Evolutionary conservation across 768 basidiomycete genomes (phyloP).

Genomic region (Podaxis rugospora): DNA sequence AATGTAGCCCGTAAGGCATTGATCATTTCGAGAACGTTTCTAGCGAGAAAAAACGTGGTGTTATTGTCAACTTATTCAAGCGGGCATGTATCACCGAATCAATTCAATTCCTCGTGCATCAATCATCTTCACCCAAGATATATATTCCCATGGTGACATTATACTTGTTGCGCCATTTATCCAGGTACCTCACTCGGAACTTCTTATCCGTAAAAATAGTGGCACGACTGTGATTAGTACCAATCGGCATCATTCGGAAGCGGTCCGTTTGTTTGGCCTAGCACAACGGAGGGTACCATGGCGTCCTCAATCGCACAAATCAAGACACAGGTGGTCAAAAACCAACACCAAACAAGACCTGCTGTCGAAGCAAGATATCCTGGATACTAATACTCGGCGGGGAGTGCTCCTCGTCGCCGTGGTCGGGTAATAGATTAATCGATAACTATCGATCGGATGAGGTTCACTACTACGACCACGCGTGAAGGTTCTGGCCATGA

Average conservation of each 20-base stretch:
- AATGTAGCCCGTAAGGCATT: too few relatives aligned
- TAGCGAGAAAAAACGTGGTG: not conserved
- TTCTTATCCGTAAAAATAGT: not conserved
- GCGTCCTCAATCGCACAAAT: not conserved
- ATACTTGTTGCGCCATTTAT: not conserved
- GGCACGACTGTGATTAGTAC: not conserved
- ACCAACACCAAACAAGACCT: not conserved
- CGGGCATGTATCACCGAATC: not conserved
- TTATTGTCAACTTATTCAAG: not conserved
- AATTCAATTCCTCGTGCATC: not conserved
- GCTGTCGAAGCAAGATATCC: not conserved
- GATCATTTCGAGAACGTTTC: too few relatives aligned
- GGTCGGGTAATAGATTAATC: too few relatives aligned
- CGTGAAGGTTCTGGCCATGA: not conserved
- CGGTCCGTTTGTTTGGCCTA: not conserved
- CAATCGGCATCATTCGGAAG: not conserved
- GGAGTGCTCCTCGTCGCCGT: too few relatives aligned
- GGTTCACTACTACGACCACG: too few relatives aligned
- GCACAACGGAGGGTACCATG: not conserved
- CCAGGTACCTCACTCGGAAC: not conserved
- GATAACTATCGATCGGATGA: too few relatives aligned
- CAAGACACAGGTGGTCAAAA: not conserved
- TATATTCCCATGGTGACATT: not conserved
- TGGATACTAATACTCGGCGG: not conserved
- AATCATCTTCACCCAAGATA: not conserved